Evolutionary conservation across 768 basidiomycete genomes (phyloP).

Genomic region (Pholiota microspora): DNA sequence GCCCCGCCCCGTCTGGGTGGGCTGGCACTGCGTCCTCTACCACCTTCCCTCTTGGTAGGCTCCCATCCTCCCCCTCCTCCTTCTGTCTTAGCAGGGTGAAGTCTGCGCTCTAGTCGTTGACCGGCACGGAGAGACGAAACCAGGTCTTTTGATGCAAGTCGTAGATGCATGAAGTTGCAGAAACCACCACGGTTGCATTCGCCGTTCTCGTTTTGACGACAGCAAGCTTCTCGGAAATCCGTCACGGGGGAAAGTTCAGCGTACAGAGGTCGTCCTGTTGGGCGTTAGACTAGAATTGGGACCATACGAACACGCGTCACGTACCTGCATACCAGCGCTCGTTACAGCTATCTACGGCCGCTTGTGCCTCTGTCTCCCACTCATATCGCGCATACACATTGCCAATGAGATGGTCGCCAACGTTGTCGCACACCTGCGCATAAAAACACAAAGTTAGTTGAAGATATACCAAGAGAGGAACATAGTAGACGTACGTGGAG

Average conservation of each 20-base stretch:
- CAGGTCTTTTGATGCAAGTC: slow-evolving; percentile 82
- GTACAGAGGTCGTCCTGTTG: slow-evolving; percentile 83
- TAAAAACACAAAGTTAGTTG: slow-evolving; percentile 5
- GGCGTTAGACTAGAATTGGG: slow-evolving; percentile 12
- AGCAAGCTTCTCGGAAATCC: slow-evolving; percentile 98
- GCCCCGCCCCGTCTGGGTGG: slow-evolving; percentile 56
- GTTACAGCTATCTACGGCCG: slow-evolving; percentile 90
- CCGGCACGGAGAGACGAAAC: slow-evolving; percentile 77
- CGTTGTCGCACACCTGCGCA: slow-evolving; percentile 90
- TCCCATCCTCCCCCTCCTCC: slow-evolving; percentile 84
- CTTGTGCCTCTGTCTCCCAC: slow-evolving; percentile 96
- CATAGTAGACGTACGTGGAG: slow-evolving; percentile 67
- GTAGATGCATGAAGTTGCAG: slow-evolving; percentile 99
- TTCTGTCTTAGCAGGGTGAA: slow-evolving; percentile 63
- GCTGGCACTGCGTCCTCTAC: slow-evolving; percentile 72
- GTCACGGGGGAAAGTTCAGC: slow-evolving; percentile 98
- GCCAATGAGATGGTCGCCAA: slow-evolving; percentile 97
- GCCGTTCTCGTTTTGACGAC: slow-evolving; percentile 97
- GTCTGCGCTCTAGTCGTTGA: slow-evolving; percentile 78
- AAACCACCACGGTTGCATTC: slow-evolving; percentile 98
- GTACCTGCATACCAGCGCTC: slow-evolving; percentile 97
- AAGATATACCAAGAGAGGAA: not conserved
- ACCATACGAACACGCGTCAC: slow-evolving; percentile 23
- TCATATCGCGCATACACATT: slow-evolving; percentile 98
- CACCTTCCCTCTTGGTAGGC: slow-evolving; percentile 66